A percentile compares a stretch with the other conserved stretches of the same genome.
Evolutionary conservation across 1,139 yeast species (phyloP).

Genomic region (Arxiozyma slooffiae): DNA sequence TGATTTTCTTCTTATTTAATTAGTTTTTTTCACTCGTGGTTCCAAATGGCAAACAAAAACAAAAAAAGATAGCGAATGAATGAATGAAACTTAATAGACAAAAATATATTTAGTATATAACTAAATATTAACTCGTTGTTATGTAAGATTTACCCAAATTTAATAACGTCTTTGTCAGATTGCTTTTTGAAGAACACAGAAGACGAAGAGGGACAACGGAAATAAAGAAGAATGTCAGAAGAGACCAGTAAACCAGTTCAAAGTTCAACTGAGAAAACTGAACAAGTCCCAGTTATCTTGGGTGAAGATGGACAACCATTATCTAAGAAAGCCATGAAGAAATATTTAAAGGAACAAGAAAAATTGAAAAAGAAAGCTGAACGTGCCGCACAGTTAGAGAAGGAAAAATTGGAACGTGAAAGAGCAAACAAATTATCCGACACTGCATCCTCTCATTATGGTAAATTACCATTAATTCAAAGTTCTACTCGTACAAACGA

Average conservation of each 20-base stretch:
- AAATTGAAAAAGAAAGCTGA: conserved; percentile 91
- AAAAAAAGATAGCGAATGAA: no score
- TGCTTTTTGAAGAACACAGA: no score
- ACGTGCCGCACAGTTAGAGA: conserved; percentile 79
- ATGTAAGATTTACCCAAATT: no score
- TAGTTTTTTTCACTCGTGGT: no score
- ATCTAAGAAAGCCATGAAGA: conserved; percentile 90
- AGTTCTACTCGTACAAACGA: conserved; percentile 53
- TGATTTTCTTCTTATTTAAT: no score
- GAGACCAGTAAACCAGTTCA: conserved; percentile 6
- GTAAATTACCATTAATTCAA: conserved; percentile 80
- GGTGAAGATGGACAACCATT: conserved; percentile 90
- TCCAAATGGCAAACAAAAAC: no score
- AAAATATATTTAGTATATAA: no score
- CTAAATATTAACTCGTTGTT: no score
- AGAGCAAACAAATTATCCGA: conserved; percentile 52
- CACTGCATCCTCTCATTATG: conserved; percentile 80
- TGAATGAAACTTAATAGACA: no score
- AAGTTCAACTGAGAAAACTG: conserved; percentile 4
- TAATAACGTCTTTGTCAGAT: no score
- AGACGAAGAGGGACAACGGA: no score
- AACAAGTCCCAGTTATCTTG: conserved; percentile 30
- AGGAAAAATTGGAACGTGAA: conserved; percentile 70
- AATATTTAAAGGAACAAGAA: conserved; percentile 85
- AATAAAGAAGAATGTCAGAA: conserved; percentile 11